Percentiles rank a stretch among this genome's conserved stretches.
These are phyloP conservation scores for Coriaria nepalensis DNA, from an alignment of 306 rosid species.

Conservation along the genomic window DNA sequence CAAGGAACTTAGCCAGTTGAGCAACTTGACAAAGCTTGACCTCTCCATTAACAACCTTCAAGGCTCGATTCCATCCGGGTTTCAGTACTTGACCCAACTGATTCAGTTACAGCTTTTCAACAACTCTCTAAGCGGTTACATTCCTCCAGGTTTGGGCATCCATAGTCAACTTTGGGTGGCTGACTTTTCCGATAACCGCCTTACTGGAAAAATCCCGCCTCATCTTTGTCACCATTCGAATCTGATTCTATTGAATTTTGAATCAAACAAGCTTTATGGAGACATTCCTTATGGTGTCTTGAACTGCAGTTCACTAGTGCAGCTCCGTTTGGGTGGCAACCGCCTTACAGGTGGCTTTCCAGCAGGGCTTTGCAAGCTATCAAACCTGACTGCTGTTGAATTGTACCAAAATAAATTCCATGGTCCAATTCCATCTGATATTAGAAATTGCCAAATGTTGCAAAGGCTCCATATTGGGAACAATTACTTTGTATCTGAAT, in stretches of 20 bases:
- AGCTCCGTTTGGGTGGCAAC: slow-evolving; percentile 52
- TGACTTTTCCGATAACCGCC: slow-evolving; percentile 61
- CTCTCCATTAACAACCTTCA: slow-evolving; percentile 71
- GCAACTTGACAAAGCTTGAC: slow-evolving; percentile 56
- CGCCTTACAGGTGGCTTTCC: slow-evolving; percentile 73
- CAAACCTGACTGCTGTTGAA: slow-evolving; percentile 51
- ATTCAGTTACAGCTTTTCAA: slow-evolving; percentile 65
- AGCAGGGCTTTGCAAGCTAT: slow-evolving; percentile 49
- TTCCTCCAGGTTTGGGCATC: slow-evolving; percentile 65
- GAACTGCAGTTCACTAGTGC: slow-evolving; percentile 50
- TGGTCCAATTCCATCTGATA: slow-evolving; percentile 61
- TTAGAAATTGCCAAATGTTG: slow-evolving; percentile 52
- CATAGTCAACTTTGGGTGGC: slow-evolving; percentile 70
- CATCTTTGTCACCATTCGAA: slow-evolving; percentile 54
- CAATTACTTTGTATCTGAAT: slow-evolving; percentile 53
- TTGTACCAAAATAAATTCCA: slow-evolving; percentile 65
- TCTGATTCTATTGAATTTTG: slow-evolving; percentile 60
- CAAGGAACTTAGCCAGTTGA: slow-evolving; percentile 45
- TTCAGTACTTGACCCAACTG: slow-evolving; percentile 49
- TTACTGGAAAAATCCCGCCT: slow-evolving; percentile 71
- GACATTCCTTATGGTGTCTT: slow-evolving; percentile 57
- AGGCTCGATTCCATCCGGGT: slow-evolving; percentile 60
- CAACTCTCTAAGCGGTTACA: slow-evolving; percentile 54
- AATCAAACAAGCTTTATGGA: slow-evolving; percentile 49
- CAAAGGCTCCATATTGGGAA: slow-evolving; percentile 82